Evolutionary conservation across 306 rosid genomes (phyloP).

Genomic region (Inga oerstediana): DNA sequence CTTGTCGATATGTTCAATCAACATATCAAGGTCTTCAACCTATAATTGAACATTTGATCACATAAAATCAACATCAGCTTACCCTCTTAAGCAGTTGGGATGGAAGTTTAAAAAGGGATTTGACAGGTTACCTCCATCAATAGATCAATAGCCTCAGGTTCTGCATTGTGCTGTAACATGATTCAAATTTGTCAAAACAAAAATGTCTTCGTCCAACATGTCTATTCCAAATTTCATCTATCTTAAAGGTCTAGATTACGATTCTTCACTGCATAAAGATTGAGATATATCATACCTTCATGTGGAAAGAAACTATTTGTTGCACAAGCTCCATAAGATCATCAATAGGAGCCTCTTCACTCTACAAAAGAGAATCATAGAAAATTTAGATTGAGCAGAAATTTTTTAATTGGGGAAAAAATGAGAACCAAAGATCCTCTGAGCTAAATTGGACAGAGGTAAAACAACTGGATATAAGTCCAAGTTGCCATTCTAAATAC

Average conservation of each 20-base stretch:
- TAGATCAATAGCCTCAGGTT: slow-evolving; percentile 98
- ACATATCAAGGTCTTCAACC: slow-evolving; percentile 97
- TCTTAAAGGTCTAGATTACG: not conserved
- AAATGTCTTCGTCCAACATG: not conserved
- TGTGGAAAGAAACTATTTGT: slow-evolving; percentile 51
- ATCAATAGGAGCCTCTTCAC: slow-evolving; percentile 72
- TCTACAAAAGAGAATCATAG: slow-evolving; percentile 46
- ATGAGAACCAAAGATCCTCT: not conserved
- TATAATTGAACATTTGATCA: slow-evolving; percentile 38
- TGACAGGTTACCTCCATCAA: slow-evolving; percentile 78
- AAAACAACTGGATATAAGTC: slow-evolving; percentile 9
- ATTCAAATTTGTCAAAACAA: slow-evolving; percentile 36
- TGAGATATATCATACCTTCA: slow-evolving; percentile 44
- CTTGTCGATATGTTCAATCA: slow-evolving; percentile 75
- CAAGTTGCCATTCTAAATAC: not conserved
- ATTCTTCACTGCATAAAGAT: not conserved
- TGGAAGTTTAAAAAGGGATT: not conserved
- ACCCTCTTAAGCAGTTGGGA: not conserved
- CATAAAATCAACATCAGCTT: slow-evolving; percentile 23
- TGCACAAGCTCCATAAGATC: slow-evolving; percentile 91
- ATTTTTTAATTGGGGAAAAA: not conserved
- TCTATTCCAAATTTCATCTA: not conserved
- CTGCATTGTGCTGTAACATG: slow-evolving; percentile 90
- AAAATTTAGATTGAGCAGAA: not conserved
- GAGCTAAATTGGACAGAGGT: not conserved